Evolutionary conservation across 164 flowering plant species (phyloP), one percentile per base, ranked within the genome.

Genomic region (Malania oleifera): DNA sequence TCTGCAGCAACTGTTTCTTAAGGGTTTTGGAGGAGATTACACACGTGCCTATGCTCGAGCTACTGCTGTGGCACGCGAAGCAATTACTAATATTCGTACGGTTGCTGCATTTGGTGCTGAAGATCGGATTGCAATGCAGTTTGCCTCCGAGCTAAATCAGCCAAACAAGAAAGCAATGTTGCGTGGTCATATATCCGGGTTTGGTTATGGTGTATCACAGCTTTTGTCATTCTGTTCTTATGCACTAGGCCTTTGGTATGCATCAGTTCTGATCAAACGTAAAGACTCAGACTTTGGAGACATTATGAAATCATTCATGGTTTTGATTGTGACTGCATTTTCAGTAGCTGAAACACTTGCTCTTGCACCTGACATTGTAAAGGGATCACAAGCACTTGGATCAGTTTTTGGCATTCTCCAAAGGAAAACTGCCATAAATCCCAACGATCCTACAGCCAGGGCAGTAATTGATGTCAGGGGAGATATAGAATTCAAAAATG

Each of bases 221-320:
- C 56, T 90, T 45, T 70, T 83, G 9, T 75, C 82, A 4, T 77
- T 76, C 60, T 72, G 80, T 57, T 82, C 95, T 15, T 86, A 86
- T 51, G 84, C 87, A 9, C 72, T 87, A 12, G 87, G 78, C 49
- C 89, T 89, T 25, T 86, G 95, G 95, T 85, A 89, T 60, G 89
- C 80, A 25, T 82, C 91, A 26, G 48, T 74, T 22, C 75, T 86
- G 9, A 72, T 89, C 56, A 73, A 61, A 63, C 67, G 69, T 4
- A 74, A 66, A 17, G 56, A 65, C 18, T 74, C 90, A 13, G 72
- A 74, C 38, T 87, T 90, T 46, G 82, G 84, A n/a, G 73, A 83
- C 53, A 68, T 77, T 40, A 80, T 86, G 54, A 85, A 83, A 64
- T 71, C 84, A 52, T 85, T 82, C 75, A 80, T 86, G 85, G 80